Percentiles rank a stretch among this genome's conserved stretches.
These are phyloP conservation scores for Cyanidium caldarium DNA, from an alignment of 23 red algal genomes.

Conservation along the genomic window DNA sequence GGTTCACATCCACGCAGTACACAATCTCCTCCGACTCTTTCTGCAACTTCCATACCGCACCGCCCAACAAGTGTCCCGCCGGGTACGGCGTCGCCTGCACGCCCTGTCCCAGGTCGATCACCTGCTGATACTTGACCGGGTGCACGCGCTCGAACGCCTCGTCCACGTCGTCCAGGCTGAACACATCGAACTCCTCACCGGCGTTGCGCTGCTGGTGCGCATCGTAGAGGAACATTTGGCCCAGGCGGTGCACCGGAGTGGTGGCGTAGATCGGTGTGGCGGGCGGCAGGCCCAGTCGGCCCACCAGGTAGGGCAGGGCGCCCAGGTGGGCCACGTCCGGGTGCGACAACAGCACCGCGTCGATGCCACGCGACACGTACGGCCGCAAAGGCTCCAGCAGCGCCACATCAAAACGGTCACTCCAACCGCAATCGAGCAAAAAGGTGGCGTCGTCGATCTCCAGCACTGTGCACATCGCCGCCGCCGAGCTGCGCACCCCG, in stretches of 20 bases:
- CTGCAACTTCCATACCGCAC: conserved; percentile 76
- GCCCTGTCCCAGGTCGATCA: conserved; percentile 31
- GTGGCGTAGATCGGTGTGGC: conserved; percentile 48
- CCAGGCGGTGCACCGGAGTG: conserved; percentile 73
- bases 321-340: conserved; percentile 73
- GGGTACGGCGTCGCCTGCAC: conserved; percentile 61
- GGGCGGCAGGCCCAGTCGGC: conserved; percentile 27
- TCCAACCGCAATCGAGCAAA: conserved; percentile 93
- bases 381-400: neutral
- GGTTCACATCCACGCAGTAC: conserved; percentile 75
- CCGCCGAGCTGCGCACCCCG: conserved; percentile 36
- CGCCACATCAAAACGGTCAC: conserved; percentile 27
- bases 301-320: conserved; percentile 76
- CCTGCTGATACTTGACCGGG: conserved; percentile 88
- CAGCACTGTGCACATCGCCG: conserved; percentile 44
- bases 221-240: conserved; percentile 94
- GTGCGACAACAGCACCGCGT: conserved; percentile 84
- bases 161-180: conserved; percentile 90
- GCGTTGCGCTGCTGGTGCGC: conserved; percentile 37
- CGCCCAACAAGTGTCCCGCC: conserved; percentile 82
- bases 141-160: conserved; percentile 61
- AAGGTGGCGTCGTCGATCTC: conserved; percentile 68
- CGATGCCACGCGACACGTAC: conserved; percentile 1
- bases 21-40: conserved; percentile 84
- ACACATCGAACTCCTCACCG: conserved; percentile 33